A percentile compares a stretch with the other conserved stretches of the same genome.
These are phyloP conservation scores for Ensete glaucum DNA, from an alignment of 176 grass and related monocot genomes.

Conservation along the genomic window DNA sequence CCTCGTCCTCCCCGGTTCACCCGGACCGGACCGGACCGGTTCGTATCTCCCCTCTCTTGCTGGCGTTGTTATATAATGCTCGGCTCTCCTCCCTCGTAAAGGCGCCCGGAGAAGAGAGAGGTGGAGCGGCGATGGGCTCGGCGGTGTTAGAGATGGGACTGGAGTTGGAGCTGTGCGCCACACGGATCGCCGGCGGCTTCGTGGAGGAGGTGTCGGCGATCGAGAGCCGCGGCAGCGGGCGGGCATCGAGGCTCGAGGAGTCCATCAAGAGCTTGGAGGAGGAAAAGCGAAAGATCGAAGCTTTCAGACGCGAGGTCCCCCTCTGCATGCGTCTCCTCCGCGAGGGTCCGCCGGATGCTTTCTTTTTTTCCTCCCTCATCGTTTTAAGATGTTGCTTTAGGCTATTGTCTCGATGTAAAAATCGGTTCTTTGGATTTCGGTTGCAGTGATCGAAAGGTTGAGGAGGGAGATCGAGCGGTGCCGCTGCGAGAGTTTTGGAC, in stretches of 20 bases:
- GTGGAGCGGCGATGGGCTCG: background rate
- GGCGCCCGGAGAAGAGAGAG: background rate
- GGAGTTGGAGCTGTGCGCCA: slow-evolving; percentile 35
- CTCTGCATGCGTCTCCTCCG: slow-evolving; percentile 67
- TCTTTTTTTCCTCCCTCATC: background rate
- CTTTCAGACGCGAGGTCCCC: slow-evolving; percentile 76
- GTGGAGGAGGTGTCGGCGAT: slow-evolving; percentile 24
- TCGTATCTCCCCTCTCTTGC: background rate
- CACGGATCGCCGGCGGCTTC: slow-evolving; percentile 30
- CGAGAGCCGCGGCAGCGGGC: slow-evolving; percentile 6
- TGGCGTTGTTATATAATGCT: background rate
- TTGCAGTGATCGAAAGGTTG: slow-evolving; percentile 64
- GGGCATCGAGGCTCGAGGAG: slow-evolving; percentile 48
- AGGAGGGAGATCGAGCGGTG: slow-evolving; percentile 57
- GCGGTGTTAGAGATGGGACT: slow-evolving; percentile 18
- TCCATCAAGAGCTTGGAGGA: slow-evolving; percentile 54
- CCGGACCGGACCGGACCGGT: background rate
- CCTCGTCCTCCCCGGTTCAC: background rate
- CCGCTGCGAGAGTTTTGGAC: slow-evolving; percentile 12
- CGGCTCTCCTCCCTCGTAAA: background rate
- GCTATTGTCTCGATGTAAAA: background rate
- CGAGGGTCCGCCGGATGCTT: slow-evolving; percentile 32
- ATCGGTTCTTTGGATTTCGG: background rate
- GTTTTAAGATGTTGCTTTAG: too few relatives aligned
- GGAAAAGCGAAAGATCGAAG: slow-evolving; percentile 87